Percentiles rank a stretch among this genome's conserved stretches.
These are phyloP conservation scores for Pichia scutulata DNA, from an alignment of 805 yeast genomes.

Conservation along the genomic window DNA sequence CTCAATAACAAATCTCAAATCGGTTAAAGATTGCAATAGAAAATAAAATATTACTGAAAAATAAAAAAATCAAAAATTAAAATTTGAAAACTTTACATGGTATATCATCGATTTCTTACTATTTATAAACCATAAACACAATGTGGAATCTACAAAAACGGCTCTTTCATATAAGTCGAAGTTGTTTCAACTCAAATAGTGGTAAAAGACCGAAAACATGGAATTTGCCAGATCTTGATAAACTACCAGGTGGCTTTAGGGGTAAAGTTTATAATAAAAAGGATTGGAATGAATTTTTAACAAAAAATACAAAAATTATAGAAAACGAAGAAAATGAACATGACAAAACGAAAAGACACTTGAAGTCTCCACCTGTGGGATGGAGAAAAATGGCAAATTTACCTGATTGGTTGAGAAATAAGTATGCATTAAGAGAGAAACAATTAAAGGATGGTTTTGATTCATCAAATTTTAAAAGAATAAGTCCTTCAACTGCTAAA, in stretches of 20 bases:
- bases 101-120: too few species aligned
- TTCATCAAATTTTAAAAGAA: constrained; percentile 62
- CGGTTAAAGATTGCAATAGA: too few species aligned
- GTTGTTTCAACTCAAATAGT: not conserved
- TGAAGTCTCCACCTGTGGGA: constrained; percentile 31
- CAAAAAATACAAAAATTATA: constrained; percentile 15
- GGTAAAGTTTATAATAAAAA: constrained; percentile 27
- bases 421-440: constrained; percentile 53
- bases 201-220: constrained; percentile 22
- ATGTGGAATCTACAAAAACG: not conserved
- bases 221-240: constrained; percentile 29
- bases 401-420: constrained; percentile 70
- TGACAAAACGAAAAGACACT: constrained; percentile 10
- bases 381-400: constrained; percentile 36
- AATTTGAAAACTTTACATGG: too few species aligned
- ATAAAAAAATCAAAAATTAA: too few species aligned
- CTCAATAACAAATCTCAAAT: too few species aligned
- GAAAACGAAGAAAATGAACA: constrained; percentile 12
- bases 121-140: too few species aligned
- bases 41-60: too few species aligned
- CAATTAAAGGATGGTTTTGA: constrained; percentile 37
- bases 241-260: constrained; percentile 28
- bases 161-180: not conserved
- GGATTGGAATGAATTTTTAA: constrained; percentile 21
- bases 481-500: constrained; percentile 64